Conservation (phyloP, 2,329 filamentous ascomycete species). For the Parastagonospora nodorum region DNA sequence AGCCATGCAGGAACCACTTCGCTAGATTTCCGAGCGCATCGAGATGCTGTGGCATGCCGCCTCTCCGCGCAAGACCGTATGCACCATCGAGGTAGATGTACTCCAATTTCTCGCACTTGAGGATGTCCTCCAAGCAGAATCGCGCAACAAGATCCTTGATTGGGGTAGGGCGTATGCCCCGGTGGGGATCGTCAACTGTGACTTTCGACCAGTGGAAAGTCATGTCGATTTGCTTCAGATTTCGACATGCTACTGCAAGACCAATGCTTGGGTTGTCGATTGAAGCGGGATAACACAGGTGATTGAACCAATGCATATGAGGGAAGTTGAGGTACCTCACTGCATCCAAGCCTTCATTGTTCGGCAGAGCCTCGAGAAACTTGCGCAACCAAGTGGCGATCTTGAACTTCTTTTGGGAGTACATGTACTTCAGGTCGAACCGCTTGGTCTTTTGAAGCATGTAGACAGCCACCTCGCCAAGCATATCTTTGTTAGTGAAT, state of each 20-base stretch:
- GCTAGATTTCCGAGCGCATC: slow-evolving; percentile 1
- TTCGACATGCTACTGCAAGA: not conserved
- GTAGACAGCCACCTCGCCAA: not conserved
- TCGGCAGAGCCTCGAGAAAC: slow-evolving; percentile 1
- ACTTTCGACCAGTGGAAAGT: not conserved
- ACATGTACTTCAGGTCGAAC: slow-evolving; percentile 3
- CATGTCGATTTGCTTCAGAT: not conserved
- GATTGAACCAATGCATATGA: slow-evolving; percentile 7
- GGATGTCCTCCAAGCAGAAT: not conserved
- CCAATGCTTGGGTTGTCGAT: not conserved
- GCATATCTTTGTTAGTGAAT: not conserved
- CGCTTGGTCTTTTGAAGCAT: slow-evolving; percentile 1
- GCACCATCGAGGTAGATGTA: slow-evolving; percentile 4
- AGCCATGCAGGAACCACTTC: slow-evolving; percentile 9
- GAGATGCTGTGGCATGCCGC: not conserved
- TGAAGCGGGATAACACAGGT: not conserved
- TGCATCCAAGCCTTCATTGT: not conserved
- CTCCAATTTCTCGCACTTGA: not conserved
- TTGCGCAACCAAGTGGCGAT: slow-evolving; percentile 8
- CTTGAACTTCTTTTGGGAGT: not conserved
- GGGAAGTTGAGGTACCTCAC: slow-evolving; percentile 7
- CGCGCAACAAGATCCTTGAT: not conserved
- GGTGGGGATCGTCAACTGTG: not conserved
- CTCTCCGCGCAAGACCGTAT: not conserved
- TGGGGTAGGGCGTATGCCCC: too few species aligned